phyloP scores from a whole-genome alignment of 805 yeast species.

The Wickerhamomyces sydowiorum region DNA sequence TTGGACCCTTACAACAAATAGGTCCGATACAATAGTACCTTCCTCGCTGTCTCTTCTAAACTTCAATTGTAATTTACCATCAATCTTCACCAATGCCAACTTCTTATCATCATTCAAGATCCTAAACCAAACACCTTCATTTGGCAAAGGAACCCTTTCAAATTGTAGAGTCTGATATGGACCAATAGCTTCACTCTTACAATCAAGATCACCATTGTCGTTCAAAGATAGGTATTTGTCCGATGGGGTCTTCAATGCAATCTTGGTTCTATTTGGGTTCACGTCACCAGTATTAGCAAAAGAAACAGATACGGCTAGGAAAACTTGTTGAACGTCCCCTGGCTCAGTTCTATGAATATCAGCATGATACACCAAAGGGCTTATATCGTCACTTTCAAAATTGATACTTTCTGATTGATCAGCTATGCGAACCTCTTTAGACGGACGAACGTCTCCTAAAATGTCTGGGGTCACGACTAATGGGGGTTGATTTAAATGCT shows the following conservation, averaged over 20 bases:
- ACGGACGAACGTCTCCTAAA: constrained; percentile 1
- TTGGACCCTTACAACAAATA: constrained; percentile 12
- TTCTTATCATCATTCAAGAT: constrained; percentile 11
- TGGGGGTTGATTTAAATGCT: not conserved
- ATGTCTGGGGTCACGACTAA: constrained; percentile 1
- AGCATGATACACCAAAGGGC: constrained; percentile 2
- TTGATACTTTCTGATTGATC: constrained; percentile 1
- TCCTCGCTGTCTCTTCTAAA: constrained; percentile 5
- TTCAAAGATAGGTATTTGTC: constrained; percentile 22
- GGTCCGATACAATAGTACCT: constrained; percentile 2
- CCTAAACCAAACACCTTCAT: constrained; percentile 17
- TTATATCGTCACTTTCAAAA: constrained; percentile 5
- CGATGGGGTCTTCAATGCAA: constrained; percentile 23
- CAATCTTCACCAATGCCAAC: constrained; percentile 3
- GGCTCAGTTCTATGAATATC: constrained; percentile 24
- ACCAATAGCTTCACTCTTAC: constrained; percentile 28
- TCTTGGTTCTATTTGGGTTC: constrained; percentile 6
- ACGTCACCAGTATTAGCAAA: constrained; percentile 1
- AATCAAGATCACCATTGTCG: constrained; percentile 14
- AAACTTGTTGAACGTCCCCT: constrained; percentile 25
- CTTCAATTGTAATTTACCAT: constrained; percentile 1
- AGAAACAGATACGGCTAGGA: constrained; percentile 17
- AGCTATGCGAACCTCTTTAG: not conserved
- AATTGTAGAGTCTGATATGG: constrained; percentile 22
- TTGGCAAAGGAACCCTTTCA: constrained; percentile 7